Evolutionary conservation across 257 asterid genomes (phyloP).

Genomic region (Nicotiana noctiflora): DNA sequence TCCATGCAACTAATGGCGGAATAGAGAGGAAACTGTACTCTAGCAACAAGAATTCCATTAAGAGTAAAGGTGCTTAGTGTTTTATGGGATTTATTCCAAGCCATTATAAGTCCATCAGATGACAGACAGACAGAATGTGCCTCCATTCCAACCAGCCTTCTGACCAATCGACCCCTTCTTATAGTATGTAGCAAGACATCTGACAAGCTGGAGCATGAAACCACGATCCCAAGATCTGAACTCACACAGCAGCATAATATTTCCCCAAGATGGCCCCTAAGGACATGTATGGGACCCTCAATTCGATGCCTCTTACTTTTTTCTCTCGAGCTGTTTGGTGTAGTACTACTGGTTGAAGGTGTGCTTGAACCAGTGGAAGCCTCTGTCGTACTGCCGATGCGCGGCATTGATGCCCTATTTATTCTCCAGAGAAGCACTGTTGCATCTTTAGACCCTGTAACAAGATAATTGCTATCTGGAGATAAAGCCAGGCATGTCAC

Average conservation of each 20-base stretch:
- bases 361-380: conserved; percentile 52
- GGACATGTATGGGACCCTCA: conserved; percentile 91
- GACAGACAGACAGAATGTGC: conserved; percentile 83
- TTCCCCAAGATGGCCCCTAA: conserved; percentile 87
- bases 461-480: conserved; percentile 79
- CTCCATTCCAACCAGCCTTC: conserved; percentile 67
- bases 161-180: conserved; percentile 75
- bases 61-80: conserved; percentile 66
- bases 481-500: conserved; percentile 81
- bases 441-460: conserved; percentile 87
- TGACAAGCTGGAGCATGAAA: conserved; percentile 73
- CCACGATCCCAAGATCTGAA: conserved; percentile 94
- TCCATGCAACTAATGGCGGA: conserved; percentile 74
- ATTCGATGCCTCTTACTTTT: conserved; percentile 50
- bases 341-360: conserved; percentile 37
- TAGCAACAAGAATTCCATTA: conserved; percentile 66
- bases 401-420: conserved; percentile 47
- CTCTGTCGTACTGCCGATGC: conserved; percentile 42
- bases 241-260: conserved; percentile 72
- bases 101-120: conserved; percentile 65
- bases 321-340: conserved; percentile 35
- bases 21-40: conserved; percentile 48
- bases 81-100: conserved; percentile 60
- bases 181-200: conserved; percentile 79
- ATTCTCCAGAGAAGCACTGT: conserved; percentile 87